phyloP scores from a whole-genome alignment of 1,284 basidiomycete species.

The Ceratobasidium sp. region DNA sequence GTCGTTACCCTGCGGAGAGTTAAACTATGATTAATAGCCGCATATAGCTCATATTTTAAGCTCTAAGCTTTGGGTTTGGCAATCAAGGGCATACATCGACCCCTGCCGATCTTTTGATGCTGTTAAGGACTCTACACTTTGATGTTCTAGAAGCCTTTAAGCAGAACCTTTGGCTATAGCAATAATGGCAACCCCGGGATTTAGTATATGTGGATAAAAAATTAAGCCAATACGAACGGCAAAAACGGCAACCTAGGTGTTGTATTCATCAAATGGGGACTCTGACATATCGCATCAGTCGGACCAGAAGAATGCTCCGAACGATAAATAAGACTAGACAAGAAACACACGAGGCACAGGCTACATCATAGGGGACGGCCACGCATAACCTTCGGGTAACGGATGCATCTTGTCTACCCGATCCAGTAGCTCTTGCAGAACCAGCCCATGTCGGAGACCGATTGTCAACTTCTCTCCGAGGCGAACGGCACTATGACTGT shows the following conservation, averaged over 20 bases:
- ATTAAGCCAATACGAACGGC: background rate
- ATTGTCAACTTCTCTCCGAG: constrained; percentile 37
- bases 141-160: background rate
- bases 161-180: background rate
- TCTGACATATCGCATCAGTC: constrained; percentile 7
- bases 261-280: constrained; percentile 8
- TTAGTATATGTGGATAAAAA: constrained; percentile 2
- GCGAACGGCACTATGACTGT: constrained; percentile 39
- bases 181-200: background rate
- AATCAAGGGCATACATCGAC: constrained; percentile 10
- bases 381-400: constrained; percentile 32
- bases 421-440: constrained; percentile 32
- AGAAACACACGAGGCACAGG: background rate
- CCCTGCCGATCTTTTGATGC: constrained; percentile 16
- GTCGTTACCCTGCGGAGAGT: background rate
- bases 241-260: constrained; percentile 16
- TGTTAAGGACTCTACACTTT: background rate
- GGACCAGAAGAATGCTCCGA: constrained; percentile 2
- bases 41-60: constrained; percentile 7
- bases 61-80: constrained; percentile 8
- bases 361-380: constrained; percentile 37
- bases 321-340: background rate
- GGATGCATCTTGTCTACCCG: constrained; percentile 42
- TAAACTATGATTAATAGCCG: background rate
- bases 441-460: constrained; percentile 33